phyloP scores from a whole-genome alignment of 352 stramenopile genomes.

The Sclerospora graminicola region DNA sequence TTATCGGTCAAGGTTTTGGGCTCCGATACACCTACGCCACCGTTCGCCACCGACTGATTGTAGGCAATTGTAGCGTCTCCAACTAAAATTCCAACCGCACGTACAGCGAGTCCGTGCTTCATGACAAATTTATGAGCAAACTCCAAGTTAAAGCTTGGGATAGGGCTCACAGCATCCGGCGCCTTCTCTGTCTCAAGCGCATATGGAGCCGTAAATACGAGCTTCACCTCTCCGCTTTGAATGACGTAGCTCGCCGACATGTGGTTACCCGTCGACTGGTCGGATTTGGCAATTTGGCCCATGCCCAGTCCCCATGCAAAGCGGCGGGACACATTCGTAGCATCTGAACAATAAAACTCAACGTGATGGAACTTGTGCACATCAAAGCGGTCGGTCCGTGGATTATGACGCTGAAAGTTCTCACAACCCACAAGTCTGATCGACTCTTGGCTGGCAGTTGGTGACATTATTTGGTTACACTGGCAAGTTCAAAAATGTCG shows the following conservation, averaged over 20 bases:
- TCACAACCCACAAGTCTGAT: slow-evolving; percentile 62
- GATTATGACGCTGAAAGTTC: slow-evolving; percentile 74
- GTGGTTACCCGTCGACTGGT: slow-evolving; percentile 84
- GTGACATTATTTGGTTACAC: slow-evolving; percentile 8
- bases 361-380: slow-evolving; percentile 79
- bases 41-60: slow-evolving; percentile 66
- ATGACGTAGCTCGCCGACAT: slow-evolving; percentile 80
- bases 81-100: slow-evolving; percentile 75
- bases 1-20: slow-evolving; percentile 54
- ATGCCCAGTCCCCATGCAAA: slow-evolving; percentile 85
- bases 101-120: slow-evolving; percentile 71
- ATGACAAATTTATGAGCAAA: slow-evolving; percentile 72
- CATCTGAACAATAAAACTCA: slow-evolving; percentile 77
- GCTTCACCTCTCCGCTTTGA: slow-evolving; percentile 62
- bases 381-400: slow-evolving; percentile 63
- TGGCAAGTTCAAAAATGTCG: slow-evolving; percentile 8
- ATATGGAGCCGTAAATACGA: slow-evolving; percentile 88
- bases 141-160: slow-evolving; percentile 55
- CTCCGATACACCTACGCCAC: slow-evolving; percentile 38
- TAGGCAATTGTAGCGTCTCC: slow-evolving; percentile 69
- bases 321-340: slow-evolving; percentile 61
- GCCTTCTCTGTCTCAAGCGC: slow-evolving; percentile 54
- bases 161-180: slow-evolving; percentile 27
- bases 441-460: neutral
- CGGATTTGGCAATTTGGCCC: slow-evolving; percentile 66